A percentile compares a stretch with the other conserved stretches of the same genome.
Evolutionary conservation across 768 basidiomycete species (phyloP).

Genomic region (Lactifluus volemus): DNA sequence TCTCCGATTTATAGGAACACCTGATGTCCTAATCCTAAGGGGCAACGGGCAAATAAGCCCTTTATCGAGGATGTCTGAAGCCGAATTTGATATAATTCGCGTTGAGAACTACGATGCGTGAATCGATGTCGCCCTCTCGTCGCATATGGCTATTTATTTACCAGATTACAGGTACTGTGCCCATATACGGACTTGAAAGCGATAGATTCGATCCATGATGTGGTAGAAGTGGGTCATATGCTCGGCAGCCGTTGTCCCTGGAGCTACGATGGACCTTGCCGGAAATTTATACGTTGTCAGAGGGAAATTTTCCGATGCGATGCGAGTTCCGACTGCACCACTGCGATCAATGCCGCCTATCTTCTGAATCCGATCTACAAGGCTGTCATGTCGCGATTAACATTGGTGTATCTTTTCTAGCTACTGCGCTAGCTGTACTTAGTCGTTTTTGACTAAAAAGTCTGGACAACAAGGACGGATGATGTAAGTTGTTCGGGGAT

Average conservation of each 20-base stretch:
- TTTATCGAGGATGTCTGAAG: background rate
- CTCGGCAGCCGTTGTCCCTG: no score
- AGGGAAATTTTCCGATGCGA: background rate
- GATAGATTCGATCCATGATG: background rate
- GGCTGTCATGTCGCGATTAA: background rate
- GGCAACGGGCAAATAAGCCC: background rate
- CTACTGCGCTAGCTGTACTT: background rate
- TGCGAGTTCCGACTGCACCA: background rate
- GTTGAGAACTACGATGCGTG: background rate
- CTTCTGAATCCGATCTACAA: background rate
- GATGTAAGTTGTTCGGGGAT: background rate
- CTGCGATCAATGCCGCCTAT: background rate
- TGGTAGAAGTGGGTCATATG: background rate
- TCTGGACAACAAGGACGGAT: background rate
- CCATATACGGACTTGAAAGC: background rate
- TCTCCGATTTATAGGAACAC: conserved; percentile 32
- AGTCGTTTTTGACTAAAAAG: background rate
- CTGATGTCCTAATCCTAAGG: background rate
- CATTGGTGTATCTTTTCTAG: background rate
- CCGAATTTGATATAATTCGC: conserved; percentile 11
- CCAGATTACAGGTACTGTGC: background rate
- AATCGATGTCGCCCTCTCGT: no score
- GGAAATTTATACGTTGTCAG: background rate
- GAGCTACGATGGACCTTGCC: no score
- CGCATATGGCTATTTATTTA: background rate